Evolutionary conservation across 1,139 yeast species (phyloP).

Genomic region (Yamadazyma atlantica): DNA sequence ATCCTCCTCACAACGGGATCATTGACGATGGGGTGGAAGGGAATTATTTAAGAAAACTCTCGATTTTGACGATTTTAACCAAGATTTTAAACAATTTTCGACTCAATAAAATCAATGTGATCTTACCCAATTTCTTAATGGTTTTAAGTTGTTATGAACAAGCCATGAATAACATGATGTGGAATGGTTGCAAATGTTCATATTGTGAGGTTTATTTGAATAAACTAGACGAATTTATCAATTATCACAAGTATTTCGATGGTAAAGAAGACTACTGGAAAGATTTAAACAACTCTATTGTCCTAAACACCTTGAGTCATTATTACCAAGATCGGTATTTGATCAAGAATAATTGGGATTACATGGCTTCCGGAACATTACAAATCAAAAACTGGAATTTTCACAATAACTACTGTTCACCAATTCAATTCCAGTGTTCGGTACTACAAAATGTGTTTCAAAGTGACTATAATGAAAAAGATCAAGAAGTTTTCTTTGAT

Average conservation of each 20-base stretch:
- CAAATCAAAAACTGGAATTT: slow-evolving; percentile 35
- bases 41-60: slow-evolving; percentile 58
- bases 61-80: slow-evolving; percentile 46
- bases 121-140: slow-evolving; percentile 59
- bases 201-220: slow-evolving; percentile 52
- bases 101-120: slow-evolving; percentile 37
- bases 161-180: slow-evolving; percentile 62
- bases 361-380: slow-evolving; percentile 22
- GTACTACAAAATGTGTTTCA: slow-evolving; percentile 35
- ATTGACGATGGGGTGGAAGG: slow-evolving; percentile 67
- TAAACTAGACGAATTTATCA: slow-evolving; percentile 54
- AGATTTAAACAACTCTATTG: slow-evolving; percentile 59
- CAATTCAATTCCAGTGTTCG: slow-evolving; percentile 38
- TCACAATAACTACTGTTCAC: slow-evolving; percentile 27
- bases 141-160: slow-evolving; percentile 68
- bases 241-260: slow-evolving; percentile 62
- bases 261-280: slow-evolving; percentile 43
- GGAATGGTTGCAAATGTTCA: slow-evolving; percentile 74
- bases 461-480: slow-evolving; percentile 40
- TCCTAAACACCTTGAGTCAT: slow-evolving; percentile 53
- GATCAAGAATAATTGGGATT: slow-evolving; percentile 23
- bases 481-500: slow-evolving; percentile 28
- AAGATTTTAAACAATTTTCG: slow-evolving; percentile 25
- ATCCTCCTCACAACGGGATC: slow-evolving; percentile 20
- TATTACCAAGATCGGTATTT: slow-evolving; percentile 36